phyloP scores from a whole-genome alignment of 306 rosid genomes.

The Echinosophora koreensis region DNA sequence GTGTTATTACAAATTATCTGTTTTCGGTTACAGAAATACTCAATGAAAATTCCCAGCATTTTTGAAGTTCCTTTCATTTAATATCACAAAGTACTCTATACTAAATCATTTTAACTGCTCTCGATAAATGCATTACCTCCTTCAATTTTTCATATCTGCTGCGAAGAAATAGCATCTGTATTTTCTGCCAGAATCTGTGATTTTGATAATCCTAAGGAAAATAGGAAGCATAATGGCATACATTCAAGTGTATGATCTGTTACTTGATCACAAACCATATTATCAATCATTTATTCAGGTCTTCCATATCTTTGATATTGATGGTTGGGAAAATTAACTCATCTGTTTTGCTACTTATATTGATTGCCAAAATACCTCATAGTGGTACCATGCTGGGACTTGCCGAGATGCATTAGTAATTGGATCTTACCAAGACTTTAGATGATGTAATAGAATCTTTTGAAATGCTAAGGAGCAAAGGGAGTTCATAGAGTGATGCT shows the following conservation, averaged over 20 bases:
- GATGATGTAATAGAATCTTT: constrained; percentile 16
- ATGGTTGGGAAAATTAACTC: constrained; percentile 31
- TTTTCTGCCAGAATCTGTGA: background rate
- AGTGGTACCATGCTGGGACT: constrained; percentile 11
- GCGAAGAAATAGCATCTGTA: constrained; percentile 15
- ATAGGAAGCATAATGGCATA: constrained; percentile 4
- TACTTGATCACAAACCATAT: constrained; percentile 14
- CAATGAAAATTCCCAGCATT: too few species aligned
- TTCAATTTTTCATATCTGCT: background rate
- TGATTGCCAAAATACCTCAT: constrained; percentile 23
- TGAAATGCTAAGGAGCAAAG: constrained; percentile 7
- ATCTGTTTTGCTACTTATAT: constrained; percentile 30
- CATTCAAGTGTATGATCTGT: constrained; percentile 22
- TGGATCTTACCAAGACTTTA: constrained; percentile 20
- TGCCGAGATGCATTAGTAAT: constrained; percentile 9
- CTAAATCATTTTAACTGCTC: background rate
- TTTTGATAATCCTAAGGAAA: constrained; percentile 12
- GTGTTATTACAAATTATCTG: too few species aligned
- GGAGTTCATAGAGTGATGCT: background rate
- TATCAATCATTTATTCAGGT: background rate
- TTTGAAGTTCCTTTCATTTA: too few species aligned
- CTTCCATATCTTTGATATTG: background rate
- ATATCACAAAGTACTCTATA: too few species aligned
- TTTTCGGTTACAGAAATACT: too few species aligned
- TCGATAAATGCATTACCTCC: background rate